Conservation (phyloP, 192 early-diverging fungal genomes). For the Umbelopsis sp. region DNA sequence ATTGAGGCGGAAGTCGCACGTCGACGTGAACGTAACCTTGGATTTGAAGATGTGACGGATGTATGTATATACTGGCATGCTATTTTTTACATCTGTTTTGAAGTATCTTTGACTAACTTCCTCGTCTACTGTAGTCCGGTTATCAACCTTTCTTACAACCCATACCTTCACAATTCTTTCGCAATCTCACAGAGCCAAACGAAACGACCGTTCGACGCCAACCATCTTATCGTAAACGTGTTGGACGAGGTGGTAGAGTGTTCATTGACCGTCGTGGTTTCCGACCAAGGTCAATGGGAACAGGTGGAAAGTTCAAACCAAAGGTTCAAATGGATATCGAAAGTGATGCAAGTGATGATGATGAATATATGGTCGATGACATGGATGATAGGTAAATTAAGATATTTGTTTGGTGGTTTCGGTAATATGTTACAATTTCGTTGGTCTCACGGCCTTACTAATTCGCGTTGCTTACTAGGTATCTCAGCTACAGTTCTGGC, state of each 20-base stretch:
- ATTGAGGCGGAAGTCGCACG: slow-evolving; percentile 59
- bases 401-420: not conserved
- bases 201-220: slow-evolving; percentile 23
- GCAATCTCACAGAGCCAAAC: slow-evolving; percentile 11
- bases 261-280: slow-evolving; percentile 67
- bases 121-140: slow-evolving; percentile 38
- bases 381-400: slow-evolving; percentile 40
- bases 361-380: slow-evolving; percentile 44
- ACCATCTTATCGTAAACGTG: slow-evolving; percentile 53
- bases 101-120: not conserved
- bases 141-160: slow-evolving; percentile 48
- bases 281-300: slow-evolving; percentile 12
- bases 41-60: slow-evolving; percentile 72
- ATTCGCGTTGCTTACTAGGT: slow-evolving; percentile 21
- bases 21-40: slow-evolving; percentile 58
- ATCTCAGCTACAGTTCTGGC: slow-evolving; percentile 43
- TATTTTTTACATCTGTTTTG: not conserved
- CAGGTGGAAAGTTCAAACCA: slow-evolving; percentile 23
- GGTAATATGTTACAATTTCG: not conserved
- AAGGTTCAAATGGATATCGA: slow-evolving; percentile 36
- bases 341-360: slow-evolving; percentile 44
- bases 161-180: slow-evolving; percentile 40
- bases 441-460: not conserved
- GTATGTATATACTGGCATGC: slow-evolving; percentile 48
- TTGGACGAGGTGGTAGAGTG: slow-evolving; percentile 80